Base-by-base conservation (phyloP, 345 rosid genomes). In the Eucalyptus regnans region DNA sequence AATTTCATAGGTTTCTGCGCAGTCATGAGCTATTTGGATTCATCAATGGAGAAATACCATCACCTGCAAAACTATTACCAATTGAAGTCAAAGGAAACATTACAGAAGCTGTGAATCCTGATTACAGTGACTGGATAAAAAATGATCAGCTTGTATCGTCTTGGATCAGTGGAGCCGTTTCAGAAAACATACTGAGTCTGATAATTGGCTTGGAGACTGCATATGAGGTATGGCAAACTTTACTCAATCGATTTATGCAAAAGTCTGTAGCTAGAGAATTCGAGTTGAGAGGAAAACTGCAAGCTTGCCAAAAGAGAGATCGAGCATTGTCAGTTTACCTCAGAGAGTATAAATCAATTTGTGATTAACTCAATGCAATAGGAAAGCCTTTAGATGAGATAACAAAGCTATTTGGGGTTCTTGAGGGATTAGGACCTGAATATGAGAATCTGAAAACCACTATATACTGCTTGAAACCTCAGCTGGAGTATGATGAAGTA, bases 1-100 rank as follows among this genome's bases (percentile, higher is more conserved):
- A 46, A 9, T 20, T 46, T 3, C 51, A 4, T 0, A 44, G 17
- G 94, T 93, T 96, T 93, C 91, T 93, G 15, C 20, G 3, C 4
- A 46, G 37, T 9, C 20, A 84, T 4, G 86, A 84, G 12, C 33
- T 84, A 6, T 51, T 48, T 46, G 33, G 33, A 3, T 84, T 84
- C 9, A 1, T 22, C 4, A 46, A 1, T 46, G 0, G 0, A 4
- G 12, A 84, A 16, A 7, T 0, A 1, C 7, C 51, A 48, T 20
- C 22, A 48, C 16, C 29, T 22, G 15, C 16, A 4, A 12, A 50
- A 56, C 5, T 4, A 9, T 9, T 56, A 56, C 12, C 23, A 0
- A 27, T n/a, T 27, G 31, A 84, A 5, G 16, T 48, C 2, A 14
- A 48, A 33, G 49, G 29, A 20, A 22, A 56, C 8, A 7, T 4